These are phyloP conservation scores for Trebouxia sp. DNA, from an alignment of 139 green algal genomes.

Conservation along the genomic window DNA sequence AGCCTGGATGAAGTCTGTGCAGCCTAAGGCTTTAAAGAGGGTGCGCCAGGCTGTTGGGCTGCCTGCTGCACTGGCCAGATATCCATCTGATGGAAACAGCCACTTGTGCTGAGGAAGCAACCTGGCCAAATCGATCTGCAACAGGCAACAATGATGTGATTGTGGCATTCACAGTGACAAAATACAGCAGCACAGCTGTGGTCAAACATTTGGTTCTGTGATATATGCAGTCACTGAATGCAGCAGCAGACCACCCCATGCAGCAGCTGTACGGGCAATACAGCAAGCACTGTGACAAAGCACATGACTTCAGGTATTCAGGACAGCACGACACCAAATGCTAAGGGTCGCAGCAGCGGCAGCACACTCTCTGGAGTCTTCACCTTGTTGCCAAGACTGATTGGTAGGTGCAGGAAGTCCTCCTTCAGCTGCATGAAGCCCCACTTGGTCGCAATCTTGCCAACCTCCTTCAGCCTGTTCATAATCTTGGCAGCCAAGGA, in stretches of 20 bases:
- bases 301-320: background rate
- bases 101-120: slow-evolving; percentile 11
- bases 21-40: background rate
- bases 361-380: too few species aligned
- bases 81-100: background rate
- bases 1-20: slow-evolving; percentile 16
- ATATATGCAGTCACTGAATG: too few species aligned
- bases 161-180: background rate
- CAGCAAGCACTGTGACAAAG: background rate
- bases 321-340: too few species aligned
- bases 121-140: background rate
- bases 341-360: too few species aligned
- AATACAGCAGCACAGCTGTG: too few species aligned
- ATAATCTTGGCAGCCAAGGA: background rate
- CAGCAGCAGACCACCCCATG: too few species aligned
- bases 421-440: background rate
- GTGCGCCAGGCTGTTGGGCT: background rate
- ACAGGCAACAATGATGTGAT: background rate
- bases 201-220: too few species aligned
- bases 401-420: background rate
- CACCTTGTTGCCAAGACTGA: slow-evolving; percentile 16
- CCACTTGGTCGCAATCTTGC: background rate
- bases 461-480: background rate
- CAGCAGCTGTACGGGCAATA: too few species aligned
- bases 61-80: background rate